Base-by-base conservation (phyloP, 202 grass and related monocot genomes). In the Cymbopogon flexuosus region DNA sequence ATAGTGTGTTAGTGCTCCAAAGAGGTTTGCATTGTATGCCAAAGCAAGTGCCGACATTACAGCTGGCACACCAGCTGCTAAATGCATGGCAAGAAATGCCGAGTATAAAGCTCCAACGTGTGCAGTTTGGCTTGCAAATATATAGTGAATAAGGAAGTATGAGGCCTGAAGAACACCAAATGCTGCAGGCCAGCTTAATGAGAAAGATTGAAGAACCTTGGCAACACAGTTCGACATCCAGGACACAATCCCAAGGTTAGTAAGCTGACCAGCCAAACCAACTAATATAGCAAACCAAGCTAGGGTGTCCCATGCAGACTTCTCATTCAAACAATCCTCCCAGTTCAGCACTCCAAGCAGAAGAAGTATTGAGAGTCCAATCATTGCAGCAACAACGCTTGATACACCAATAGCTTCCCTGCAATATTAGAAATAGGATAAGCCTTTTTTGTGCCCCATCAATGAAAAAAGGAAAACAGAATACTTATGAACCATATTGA, bases 251-350 rank as follows among this genome's bases (percentile, higher is more conserved):
- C 85, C 91, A 0, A 97, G 72, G 61, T 75, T 91, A 47, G 91
- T 97, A 41, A 97, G 91, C 75, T 97, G 94, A 24, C 89, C 94
- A 3, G 94, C 94, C 89, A 97, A 86, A 81, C 94, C 94, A 59
- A 97, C 94, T 85, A 93, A 77, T 73, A 97, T 90, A 13, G 91
- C 94, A 91, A 97, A 97, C 94, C 94, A 97, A 49, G 91, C 87
- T 40, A 97, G 86, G 12, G 94, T 97, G 79, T 97, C 94, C 94
- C 91, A 97, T 54, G 94, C 94, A 15, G 94, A 91, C 66, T 97
- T 97, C 71, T 97, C 94, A 86, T 84, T 91, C 77, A 97, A 80
- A 68, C 93, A 93, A 51, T 97, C 94, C 58, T 97, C 94, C 94
- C 91, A 97, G 42, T 93, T 85, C 79, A 97, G 71, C 46, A 97